Evolutionary conservation across 805 yeast genomes (phyloP), one percentile per base, ranked within the genome.

Genomic region (Starmerella bombicola): DNA sequence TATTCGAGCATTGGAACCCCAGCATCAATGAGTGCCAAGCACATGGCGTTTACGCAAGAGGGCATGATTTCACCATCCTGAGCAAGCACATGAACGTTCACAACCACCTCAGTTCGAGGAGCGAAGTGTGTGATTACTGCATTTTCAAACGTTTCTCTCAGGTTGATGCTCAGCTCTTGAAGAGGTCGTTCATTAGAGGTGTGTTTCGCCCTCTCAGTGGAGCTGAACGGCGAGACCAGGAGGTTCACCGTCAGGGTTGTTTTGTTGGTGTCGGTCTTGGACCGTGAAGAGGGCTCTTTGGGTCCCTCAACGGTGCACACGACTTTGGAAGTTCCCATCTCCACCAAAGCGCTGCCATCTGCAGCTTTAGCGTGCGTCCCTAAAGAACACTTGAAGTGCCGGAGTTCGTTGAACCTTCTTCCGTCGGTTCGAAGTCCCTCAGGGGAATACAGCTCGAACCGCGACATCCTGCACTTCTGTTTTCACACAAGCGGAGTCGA

Each of bases 1-100:
- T 83, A 86, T 57, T 91, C 97, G 55, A 79, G 80, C 79, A 91
- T 78, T 4, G 95, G 80, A 34, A 91, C 78, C 37, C 97, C 97
- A 2, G 97, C 96, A 61, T 91, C 97, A 25, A 91, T 75, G 33
- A 91, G 66, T 0, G 95, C 96, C 52, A 91, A 64, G 1, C 95
- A 83, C 32, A 82, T 73, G 8, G 96, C 82, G 57, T 91, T 91
- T 32, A 83, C 69, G 49, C 91, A 74, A 1, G 80, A 69, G 0
- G 94, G 73, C 48, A 88, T 59, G 20, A 88, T 56, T 0, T 94
- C 94, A 29, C 98, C 98, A 55, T 91, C 98, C 54, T 84, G 83
- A 12, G 84, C 76, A 39, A 91, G 65, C 0, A 91, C 85, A 49
- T 82, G 81, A 5, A 86, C 65, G 33, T 73, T 71, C 5, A 88